A percentile compares a stretch with the other conserved stretches of the same genome.
Evolutionary conservation across 208 protist species (phyloP).

Genomic region (Wallacemonas sp.): DNA sequence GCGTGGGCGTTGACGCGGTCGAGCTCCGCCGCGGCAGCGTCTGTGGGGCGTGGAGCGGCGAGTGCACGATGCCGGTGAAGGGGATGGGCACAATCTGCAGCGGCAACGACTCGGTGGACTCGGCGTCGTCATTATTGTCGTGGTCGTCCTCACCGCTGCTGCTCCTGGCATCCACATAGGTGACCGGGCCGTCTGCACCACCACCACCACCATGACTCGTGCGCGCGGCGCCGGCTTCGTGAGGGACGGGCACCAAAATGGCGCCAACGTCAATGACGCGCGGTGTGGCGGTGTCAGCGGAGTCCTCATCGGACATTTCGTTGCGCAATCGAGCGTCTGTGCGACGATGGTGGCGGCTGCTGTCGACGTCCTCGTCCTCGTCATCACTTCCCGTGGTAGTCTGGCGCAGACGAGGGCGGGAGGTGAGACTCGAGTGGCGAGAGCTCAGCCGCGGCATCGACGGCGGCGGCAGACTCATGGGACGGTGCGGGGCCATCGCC

Average conservation of each 20-base stretch:
- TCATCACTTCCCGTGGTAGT: neutral
- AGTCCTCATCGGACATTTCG: no score
- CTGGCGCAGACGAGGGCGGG: no score
- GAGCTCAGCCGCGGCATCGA: neutral
- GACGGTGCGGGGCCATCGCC: neutral
- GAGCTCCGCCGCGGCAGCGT: neutral
- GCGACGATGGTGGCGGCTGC: no score
- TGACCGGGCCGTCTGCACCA: no score
- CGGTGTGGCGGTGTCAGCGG: no score
- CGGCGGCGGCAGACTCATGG: neutral
- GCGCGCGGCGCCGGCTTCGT: no score
- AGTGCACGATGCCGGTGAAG: neutral
- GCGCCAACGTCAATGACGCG: no score
- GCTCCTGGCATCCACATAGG: no score
- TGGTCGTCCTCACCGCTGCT: neutral
- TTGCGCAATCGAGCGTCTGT: no score
- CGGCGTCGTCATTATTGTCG: neutral
- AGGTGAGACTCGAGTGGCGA: neutral
- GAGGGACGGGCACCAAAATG: no score
- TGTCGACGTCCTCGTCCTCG: slow-evolving; percentile 2
- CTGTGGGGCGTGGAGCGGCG: neutral
- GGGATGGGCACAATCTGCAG: neutral
- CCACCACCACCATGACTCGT: no score
- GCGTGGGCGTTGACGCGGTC: neutral
- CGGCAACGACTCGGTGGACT: neutral